These are phyloP conservation scores for Beverwykella pulmonaria DNA, from an alignment of 495 filamentous ascomycete species.

Conservation along the genomic window DNA sequence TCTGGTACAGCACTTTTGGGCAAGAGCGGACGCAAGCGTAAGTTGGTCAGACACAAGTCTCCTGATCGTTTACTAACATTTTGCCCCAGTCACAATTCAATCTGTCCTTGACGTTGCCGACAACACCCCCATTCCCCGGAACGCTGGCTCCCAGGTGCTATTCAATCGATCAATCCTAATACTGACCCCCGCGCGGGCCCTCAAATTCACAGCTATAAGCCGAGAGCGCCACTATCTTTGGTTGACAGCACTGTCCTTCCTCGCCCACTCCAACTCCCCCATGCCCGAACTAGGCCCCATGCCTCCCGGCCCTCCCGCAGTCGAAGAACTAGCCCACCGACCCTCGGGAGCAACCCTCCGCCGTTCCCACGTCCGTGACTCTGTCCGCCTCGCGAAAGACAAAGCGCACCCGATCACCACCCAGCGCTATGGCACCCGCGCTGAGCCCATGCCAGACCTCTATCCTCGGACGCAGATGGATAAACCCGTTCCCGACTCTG, in stretches of 20 bases:
- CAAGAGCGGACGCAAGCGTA: slow-evolving; percentile 94
- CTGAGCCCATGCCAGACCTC: slow-evolving; percentile 41
- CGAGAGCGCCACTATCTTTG: slow-evolving; percentile 91
- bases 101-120: slow-evolving; percentile 97
- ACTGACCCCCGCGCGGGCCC: slow-evolving; percentile 85
- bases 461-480: slow-evolving; percentile 19
- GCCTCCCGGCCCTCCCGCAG: slow-evolving; percentile 37
- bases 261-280: slow-evolving; percentile 76
- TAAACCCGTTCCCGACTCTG: slow-evolving; percentile 45
- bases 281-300: slow-evolving; percentile 32
- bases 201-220: slow-evolving; percentile 89
- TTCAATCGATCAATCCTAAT: slow-evolving; percentile 97
- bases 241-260: slow-evolving; percentile 90
- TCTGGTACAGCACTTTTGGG: slow-evolving; percentile 85
- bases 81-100: slow-evolving; percentile 77
- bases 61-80: slow-evolving; percentile 31
- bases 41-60: slow-evolving; percentile 47
- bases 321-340: slow-evolving; percentile 16
- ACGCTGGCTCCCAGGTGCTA: slow-evolving; percentile 54
- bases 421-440: slow-evolving; percentile 36
- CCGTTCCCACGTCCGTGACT: slow-evolving; percentile 77
- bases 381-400: slow-evolving; percentile 84
- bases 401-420: slow-evolving; percentile 58
- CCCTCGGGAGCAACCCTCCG: slow-evolving; percentile 47
- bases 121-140: slow-evolving; percentile 83